These are phyloP conservation scores for Neurospora sp. DNA, from an alignment of 495 filamentous ascomycete species.

Conservation along the genomic window DNA sequence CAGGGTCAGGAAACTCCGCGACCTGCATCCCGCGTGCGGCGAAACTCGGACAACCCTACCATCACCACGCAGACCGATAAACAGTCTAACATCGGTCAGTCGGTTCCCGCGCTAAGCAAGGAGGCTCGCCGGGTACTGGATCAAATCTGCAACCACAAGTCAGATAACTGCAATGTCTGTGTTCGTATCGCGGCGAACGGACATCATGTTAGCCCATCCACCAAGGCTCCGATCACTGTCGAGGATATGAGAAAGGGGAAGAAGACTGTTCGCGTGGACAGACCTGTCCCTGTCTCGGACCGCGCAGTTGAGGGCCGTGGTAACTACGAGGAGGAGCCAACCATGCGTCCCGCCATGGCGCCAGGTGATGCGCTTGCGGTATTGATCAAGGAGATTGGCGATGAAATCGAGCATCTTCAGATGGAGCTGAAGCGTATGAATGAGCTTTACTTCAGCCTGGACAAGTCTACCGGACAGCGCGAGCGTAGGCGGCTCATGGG, in stretches of 20 bases:
- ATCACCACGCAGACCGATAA: slow-evolving; percentile 32
- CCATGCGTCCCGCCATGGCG: slow-evolving; percentile 63
- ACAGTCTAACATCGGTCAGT: slow-evolving; percentile 6
- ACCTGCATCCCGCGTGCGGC: slow-evolving; percentile 17
- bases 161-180: slow-evolving; percentile 66
- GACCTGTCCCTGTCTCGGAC: slow-evolving; percentile 62
- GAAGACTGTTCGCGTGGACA: slow-evolving; percentile 51
- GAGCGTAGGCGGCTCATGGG: slow-evolving; percentile 54
- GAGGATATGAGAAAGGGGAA: slow-evolving; percentile 28
- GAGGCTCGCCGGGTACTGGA: slow-evolving; percentile 50
- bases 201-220: neutral
- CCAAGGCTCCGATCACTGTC: slow-evolving; percentile 13
- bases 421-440: slow-evolving; percentile 50
- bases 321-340: slow-evolving; percentile 56
- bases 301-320: slow-evolving; percentile 34
- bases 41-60: slow-evolving; percentile 30
- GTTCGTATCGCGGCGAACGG: slow-evolving; percentile 44
- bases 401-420: slow-evolving; percentile 76
- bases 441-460: slow-evolving; percentile 52
- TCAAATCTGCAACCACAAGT: slow-evolving; percentile 51
- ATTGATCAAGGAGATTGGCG: slow-evolving; percentile 68
- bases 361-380: slow-evolving; percentile 68
- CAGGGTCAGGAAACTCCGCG: slow-evolving; percentile 11
- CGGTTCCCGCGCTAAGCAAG: slow-evolving; percentile 32
- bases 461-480: slow-evolving; percentile 55